Evolutionary conservation across 345 rosid species (phyloP).

Genomic region (Carallia brachiata): DNA sequence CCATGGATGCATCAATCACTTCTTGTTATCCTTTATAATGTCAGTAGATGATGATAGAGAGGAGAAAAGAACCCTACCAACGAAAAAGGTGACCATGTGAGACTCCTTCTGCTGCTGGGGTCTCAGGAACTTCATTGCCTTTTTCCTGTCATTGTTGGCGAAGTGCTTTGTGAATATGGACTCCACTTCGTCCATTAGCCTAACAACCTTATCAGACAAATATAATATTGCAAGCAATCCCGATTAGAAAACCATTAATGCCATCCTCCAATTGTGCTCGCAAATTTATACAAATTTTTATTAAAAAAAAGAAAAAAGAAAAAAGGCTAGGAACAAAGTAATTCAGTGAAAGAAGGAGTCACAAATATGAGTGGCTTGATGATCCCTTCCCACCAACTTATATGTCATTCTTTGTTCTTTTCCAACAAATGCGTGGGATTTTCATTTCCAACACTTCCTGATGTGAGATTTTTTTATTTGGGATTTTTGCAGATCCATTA

Average conservation of each 20-base stretch:
- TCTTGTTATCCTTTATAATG: too few species aligned
- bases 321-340: too few species aligned
- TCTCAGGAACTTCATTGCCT: slow-evolving; percentile 90
- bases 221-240: not conserved
- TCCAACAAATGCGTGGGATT: too few species aligned
- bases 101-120: slow-evolving; percentile 85
- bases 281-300: not conserved
- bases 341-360: not conserved
- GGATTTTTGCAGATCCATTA: too few species aligned
- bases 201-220: slow-evolving; percentile 52
- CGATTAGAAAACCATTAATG: not conserved
- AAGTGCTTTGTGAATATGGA: slow-evolving; percentile 94
- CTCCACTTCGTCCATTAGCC: slow-evolving; percentile 98
- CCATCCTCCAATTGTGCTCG: not conserved
- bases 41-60: not conserved
- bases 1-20: too few species aligned
- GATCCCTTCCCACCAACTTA: not conserved
- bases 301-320: not conserved
- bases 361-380: not conserved
- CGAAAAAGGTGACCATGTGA: slow-evolving; percentile 95
- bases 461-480: too few species aligned
- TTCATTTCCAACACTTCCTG: too few species aligned
- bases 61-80: slow-evolving; percentile 41
- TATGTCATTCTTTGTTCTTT: too few species aligned
- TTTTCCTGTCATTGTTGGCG: slow-evolving; percentile 92